A percentile compares a stretch with the other conserved stretches of the same genome.
Evolutionary conservation across 1,284 basidiomycete genomes (phyloP).

Genomic region (Rhodotorula sp.): DNA sequence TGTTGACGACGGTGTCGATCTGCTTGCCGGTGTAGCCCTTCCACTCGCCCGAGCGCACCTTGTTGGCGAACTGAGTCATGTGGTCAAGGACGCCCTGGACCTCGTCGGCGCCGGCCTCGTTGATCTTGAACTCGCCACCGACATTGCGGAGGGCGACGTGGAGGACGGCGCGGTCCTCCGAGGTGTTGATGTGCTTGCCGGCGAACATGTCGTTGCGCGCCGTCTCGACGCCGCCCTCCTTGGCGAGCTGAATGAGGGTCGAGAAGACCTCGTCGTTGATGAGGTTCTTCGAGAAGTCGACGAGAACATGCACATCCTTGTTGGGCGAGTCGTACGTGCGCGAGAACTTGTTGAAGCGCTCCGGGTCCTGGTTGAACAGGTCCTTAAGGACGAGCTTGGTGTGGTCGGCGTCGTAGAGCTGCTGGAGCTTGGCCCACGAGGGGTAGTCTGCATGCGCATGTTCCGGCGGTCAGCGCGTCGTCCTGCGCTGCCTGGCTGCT

Average conservation of each 20-base stretch:
- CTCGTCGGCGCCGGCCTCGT: conserved; percentile 78
- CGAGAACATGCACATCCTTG: conserved; percentile 74
- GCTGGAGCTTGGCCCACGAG: conserved; percentile 88
- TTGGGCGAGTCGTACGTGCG: conserved; percentile 70
- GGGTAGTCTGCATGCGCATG: conserved; percentile 66
- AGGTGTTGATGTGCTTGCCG: conserved; percentile 97
- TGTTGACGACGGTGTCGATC: conserved; percentile 95
- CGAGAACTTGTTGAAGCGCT: conserved; percentile 84
- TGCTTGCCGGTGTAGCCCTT: conserved; percentile 96
- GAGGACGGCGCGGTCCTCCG: conserved; percentile 92
- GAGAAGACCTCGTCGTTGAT: conserved; percentile 77
- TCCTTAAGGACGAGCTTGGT: conserved; percentile 80
- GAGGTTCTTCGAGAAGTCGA: conserved; percentile 97
- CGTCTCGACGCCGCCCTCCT: conserved; percentile 82
- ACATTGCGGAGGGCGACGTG: conserved; percentile 93
- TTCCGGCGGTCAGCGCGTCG: not conserved
- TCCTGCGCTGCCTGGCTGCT: too few species aligned
- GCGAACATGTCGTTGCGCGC: conserved; percentile 91
- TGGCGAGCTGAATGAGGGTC: conserved; percentile 73
- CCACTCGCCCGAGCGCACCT: conserved; percentile 82
- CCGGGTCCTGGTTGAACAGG: conserved; percentile 83
- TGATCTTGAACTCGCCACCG: conserved; percentile 63
- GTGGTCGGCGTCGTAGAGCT: conserved; percentile 74
- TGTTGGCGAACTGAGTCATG: conserved; percentile 86
- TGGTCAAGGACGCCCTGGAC: conserved; percentile 83